Base-by-base conservation (phyloP, 129 eudicot genomes). In the Tanacetum coccineum region DNA sequence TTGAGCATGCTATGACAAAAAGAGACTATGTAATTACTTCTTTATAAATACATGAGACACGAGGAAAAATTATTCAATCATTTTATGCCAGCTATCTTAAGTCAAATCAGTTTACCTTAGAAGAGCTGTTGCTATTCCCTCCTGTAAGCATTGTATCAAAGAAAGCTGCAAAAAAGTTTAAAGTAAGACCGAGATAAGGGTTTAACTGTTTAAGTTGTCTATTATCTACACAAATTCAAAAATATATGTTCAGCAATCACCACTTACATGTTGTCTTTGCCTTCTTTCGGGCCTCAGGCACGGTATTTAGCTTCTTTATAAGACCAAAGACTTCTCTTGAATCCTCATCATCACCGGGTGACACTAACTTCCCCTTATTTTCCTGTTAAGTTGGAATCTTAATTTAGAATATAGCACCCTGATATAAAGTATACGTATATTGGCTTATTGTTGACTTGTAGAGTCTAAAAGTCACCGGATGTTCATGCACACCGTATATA, bases 291-390 rank as follows among this genome's bases (percentile, higher is more conserved):
- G 71, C 51, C 25, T 81, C 85, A 2, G 94, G 81, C 17, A 54
- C 82, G 2, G 46, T 73, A 75, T 85, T 91, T 17, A 80, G 78
- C 79, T 91, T 87, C 84, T 85, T 91, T 74, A 91, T 87, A 42
- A 84, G 88, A 65, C 88, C 82, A 72, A 87, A 87, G 49, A 85
- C 90, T 83, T 91, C 87, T 76, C 90, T 80, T 68, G 94, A 87
- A 61, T 66, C 83, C 57, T 82, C 87, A 79, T 87, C 87, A 40
- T 79, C 88, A 36, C 79, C 76, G 15, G 81, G 88, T 44, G 96
- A 76, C 48, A 83, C 64, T 53, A 87, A 25, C 42, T 70, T 78
- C 53, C 73, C 66, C 60, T 81, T 76, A n/a, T n/a, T n/a, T n/a
- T n/a, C n/a, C n/a, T n/a, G n/a, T n/a, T n/a, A n/a, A n/a, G n/a